A percentile compares a stretch with the other conserved stretches of the same genome.
These are phyloP conservation scores for Zygoascus bituminiphila DNA, from an alignment of 805 yeast species.

Conservation along the genomic window DNA sequence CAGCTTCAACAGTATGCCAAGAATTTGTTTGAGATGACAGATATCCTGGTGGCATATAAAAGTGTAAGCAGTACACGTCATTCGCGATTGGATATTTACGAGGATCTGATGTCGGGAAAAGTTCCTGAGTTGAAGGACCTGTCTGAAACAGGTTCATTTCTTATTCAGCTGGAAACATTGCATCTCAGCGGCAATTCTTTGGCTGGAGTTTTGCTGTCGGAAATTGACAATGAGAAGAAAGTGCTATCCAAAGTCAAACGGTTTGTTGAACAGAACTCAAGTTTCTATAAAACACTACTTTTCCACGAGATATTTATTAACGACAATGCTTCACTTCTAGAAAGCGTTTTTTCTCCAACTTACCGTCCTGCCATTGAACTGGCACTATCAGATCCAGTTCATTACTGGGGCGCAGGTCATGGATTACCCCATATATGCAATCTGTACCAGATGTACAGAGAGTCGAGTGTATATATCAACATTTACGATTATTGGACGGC, in stretches of 20 bases:
- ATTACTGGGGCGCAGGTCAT: constrained; percentile 29
- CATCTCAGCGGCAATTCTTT: not conserved
- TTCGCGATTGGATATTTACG: not conserved
- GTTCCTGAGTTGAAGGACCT: not conserved
- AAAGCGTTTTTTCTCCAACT: constrained; percentile 37
- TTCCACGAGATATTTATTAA: constrained; percentile 39
- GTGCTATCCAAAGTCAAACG: not conserved
- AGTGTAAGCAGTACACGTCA: not conserved
- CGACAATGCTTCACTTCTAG: constrained; percentile 27
- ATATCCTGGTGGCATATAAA: not conserved
- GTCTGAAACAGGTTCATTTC: not conserved
- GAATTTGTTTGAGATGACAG: not conserved
- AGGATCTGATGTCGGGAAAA: constrained; percentile 1
- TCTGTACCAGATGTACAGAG: constrained; percentile 64
- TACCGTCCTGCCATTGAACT: constrained; percentile 35
- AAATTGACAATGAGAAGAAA: not conserved
- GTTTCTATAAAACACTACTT: constrained; percentile 18
- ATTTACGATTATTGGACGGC: constrained; percentile 59
- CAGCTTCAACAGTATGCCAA: not conserved
- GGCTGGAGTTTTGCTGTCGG: not conserved
- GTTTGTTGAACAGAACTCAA: not conserved
- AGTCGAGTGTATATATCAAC: constrained; percentile 63
- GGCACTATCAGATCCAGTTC: constrained; percentile 36
- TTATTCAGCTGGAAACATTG: not conserved
- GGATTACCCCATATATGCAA: constrained; percentile 45